Conservation (phyloP, 2,329 filamentous ascomycete species). For the Xylaria digitata region DNA sequence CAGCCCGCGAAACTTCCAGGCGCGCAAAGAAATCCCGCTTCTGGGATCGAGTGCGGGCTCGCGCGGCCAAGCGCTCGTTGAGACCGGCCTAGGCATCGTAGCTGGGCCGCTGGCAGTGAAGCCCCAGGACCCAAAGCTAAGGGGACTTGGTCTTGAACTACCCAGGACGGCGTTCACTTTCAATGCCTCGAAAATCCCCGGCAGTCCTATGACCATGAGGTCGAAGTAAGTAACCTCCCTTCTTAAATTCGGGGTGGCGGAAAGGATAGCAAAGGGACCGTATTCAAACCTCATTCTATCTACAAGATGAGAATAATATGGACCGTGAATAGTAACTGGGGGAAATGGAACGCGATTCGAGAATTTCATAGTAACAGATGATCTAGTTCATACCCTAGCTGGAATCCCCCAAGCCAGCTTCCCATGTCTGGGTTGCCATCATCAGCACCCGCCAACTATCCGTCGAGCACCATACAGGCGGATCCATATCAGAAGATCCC, state of each 20-base stretch:
- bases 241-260: slow-evolving; percentile 1
- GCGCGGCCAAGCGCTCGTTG: slow-evolving; percentile 78
- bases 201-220: slow-evolving; percentile 65
- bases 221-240: slow-evolving; percentile 63
- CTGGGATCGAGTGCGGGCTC: slow-evolving; percentile 80
- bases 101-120: slow-evolving; percentile 67
- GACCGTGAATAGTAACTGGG: not conserved
- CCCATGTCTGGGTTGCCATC: slow-evolving; percentile 62
- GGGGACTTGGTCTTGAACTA: slow-evolving; percentile 65
- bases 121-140: slow-evolving; percentile 64
- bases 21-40: slow-evolving; percentile 90
- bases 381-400: slow-evolving; percentile 67
- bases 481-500: slow-evolving; percentile 67
- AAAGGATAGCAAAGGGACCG: not conserved
- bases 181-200: slow-evolving; percentile 66
- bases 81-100: slow-evolving; percentile 70
- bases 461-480: slow-evolving; percentile 61
- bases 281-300: too few species aligned
- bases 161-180: slow-evolving; percentile 70
- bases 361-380: slow-evolving; percentile 45
- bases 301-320: slow-evolving; percentile 5
- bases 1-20: slow-evolving; percentile 94
- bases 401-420: slow-evolving; percentile 60
- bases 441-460: slow-evolving; percentile 60
- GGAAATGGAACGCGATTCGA: slow-evolving; percentile 8